Conservation (phyloP, 2,329 filamentous ascomycete genomes). For the Zopfia rhizophila region DNA sequence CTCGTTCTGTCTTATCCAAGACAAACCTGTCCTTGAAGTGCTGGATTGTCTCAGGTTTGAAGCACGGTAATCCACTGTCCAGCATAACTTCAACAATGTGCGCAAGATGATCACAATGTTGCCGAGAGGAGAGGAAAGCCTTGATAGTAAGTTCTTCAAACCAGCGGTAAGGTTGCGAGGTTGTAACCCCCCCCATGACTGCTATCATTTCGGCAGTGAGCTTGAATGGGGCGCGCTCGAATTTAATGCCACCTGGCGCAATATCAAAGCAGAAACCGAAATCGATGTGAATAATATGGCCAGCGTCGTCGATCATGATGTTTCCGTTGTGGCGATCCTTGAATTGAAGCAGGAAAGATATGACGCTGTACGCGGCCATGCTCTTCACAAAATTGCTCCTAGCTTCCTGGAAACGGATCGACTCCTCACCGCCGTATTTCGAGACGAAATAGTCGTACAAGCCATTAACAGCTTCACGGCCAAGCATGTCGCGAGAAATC, state of each 20-base stretch:
- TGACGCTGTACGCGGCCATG: constrained; percentile 98
- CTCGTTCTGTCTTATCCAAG: constrained; percentile 87
- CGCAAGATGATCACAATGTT: constrained; percentile 86
- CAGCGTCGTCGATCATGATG: constrained; percentile 98
- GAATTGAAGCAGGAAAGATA: constrained; percentile 96
- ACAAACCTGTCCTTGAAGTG: constrained; percentile 95
- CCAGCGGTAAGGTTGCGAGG: constrained; percentile 89
- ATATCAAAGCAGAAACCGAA: constrained; percentile 99
- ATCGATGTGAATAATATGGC: constrained; percentile 98
- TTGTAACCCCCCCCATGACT: constrained; percentile 90
- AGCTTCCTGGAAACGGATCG: constrained; percentile 91
- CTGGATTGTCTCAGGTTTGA: constrained; percentile 93
- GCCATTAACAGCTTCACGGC: constrained; percentile 96
- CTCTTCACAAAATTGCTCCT: constrained; percentile 98
- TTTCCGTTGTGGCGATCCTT: constrained; percentile 99
- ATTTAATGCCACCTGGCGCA: constrained; percentile 94
- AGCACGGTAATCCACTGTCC: constrained; percentile 94
- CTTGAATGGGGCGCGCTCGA: constrained; percentile 98
- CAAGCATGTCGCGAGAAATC: constrained; percentile 98
- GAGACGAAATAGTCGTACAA: constrained; percentile 98
- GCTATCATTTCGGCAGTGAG: constrained; percentile 97
- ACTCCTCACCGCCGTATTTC: constrained; percentile 97
- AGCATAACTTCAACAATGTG: constrained; percentile 96
- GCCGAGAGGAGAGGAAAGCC: constrained; percentile 87
- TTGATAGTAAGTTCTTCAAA: constrained; percentile 98